Conservation (phyloP, 2,329 filamentous ascomycete species). For the Anisogramma anomala region DNA sequence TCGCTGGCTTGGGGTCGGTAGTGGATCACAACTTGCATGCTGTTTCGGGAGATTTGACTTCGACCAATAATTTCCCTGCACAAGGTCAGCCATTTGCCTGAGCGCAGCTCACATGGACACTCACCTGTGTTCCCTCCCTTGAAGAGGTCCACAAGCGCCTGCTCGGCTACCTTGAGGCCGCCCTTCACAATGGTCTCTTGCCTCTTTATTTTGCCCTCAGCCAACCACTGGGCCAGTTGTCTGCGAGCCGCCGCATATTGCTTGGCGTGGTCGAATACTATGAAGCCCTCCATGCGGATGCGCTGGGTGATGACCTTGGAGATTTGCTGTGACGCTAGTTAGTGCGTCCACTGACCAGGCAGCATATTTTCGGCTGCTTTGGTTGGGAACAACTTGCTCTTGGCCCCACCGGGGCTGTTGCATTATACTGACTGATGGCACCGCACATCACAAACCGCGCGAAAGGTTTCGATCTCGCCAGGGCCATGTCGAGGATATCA, state of each 20-base stretch:
- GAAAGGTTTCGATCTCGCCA: slow-evolving; percentile 47
- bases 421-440: slow-evolving; percentile 16
- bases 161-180: slow-evolving; percentile 51
- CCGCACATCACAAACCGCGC: slow-evolving; percentile 63
- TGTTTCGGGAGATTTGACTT: slow-evolving; percentile 31
- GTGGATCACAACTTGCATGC: slow-evolving; percentile 11
- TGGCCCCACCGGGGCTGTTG: slow-evolving; percentile 9
- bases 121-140: slow-evolving; percentile 56
- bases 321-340: slow-evolving; percentile 8
- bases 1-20: no score
- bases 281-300: slow-evolving; percentile 53
- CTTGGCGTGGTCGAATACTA: slow-evolving; percentile 55
- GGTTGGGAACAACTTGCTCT: background rate
- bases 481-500: slow-evolving; percentile 55
- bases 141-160: slow-evolving; percentile 53
- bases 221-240: slow-evolving; percentile 54
- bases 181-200: slow-evolving; percentile 61
- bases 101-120: background rate
- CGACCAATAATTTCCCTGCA: slow-evolving; percentile 40
- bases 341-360: background rate
- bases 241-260: slow-evolving; percentile 46
- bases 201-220: slow-evolving; percentile 59
- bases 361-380: background rate
- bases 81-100: background rate
- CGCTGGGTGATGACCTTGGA: slow-evolving; percentile 13